Conservation (phyloP, 352 stramenopile genomes). For the Aphanomyces invadans region DNA sequence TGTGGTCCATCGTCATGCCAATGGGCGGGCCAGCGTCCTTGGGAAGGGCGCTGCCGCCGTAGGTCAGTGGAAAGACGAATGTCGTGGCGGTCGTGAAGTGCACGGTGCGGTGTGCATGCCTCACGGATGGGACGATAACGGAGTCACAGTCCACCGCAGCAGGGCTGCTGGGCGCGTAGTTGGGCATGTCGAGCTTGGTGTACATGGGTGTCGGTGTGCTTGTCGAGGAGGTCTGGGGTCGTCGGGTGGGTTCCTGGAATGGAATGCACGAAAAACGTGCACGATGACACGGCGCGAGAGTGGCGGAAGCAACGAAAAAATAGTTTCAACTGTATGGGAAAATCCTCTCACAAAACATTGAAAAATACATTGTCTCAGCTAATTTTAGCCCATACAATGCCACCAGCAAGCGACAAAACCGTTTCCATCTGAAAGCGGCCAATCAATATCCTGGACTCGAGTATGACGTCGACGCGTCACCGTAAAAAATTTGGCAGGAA, state of each 20-base stretch:
- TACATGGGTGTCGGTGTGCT: too few relatives aligned
- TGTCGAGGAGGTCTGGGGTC: too few relatives aligned
- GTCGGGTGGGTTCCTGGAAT: neutral
- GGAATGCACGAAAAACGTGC: neutral
- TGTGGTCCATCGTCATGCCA: constrained; percentile 1
- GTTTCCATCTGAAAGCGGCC: neutral
- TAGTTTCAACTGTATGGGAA: neutral
- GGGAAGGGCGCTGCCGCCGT: constrained; percentile 7
- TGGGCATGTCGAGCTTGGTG: neutral
- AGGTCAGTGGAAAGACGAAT: constrained; percentile 7
- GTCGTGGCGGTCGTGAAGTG: constrained; percentile 9
- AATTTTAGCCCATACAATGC: neutral
- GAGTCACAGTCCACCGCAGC: neutral
- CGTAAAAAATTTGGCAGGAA: neutral
- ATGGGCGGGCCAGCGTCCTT: constrained; percentile 21
- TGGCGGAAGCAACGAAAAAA: neutral
- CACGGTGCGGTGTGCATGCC: neutral
- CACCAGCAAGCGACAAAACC: too few relatives aligned
- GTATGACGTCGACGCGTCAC: neutral
- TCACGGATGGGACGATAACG: neutral
- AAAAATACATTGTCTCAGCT: neutral
- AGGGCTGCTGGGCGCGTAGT: neutral
- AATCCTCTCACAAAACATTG: neutral
- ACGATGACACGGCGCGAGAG: neutral
- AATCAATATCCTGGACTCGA: neutral